A percentile compares a stretch with the other conserved stretches of the same genome.
Evolutionary conservation across 176 grass and related monocot species (phyloP).

Genomic region (Eleusine coracana): DNA sequence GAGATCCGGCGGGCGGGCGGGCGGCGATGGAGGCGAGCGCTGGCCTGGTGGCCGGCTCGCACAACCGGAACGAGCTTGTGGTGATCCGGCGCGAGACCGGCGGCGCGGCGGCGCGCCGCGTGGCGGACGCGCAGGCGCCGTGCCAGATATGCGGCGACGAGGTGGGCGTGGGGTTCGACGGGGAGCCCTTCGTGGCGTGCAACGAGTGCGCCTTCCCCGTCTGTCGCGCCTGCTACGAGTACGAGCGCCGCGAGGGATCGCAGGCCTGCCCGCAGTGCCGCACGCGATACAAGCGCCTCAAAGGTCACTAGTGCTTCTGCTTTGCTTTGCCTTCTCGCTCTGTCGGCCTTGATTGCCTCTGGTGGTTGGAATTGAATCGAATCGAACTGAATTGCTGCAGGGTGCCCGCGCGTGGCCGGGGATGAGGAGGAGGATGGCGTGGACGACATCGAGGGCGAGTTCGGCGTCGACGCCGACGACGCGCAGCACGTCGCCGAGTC

Average conservation of each 20-base stretch:
- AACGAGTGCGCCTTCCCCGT: conserved; percentile 79
- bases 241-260: conserved; percentile 62
- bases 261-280: conserved; percentile 75
- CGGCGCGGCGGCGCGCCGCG: not conserved
- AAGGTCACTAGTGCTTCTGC: not conserved
- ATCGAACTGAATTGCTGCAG: not conserved
- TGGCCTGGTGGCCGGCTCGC: conserved; percentile 70
- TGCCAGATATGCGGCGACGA: conserved; percentile 77
- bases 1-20: conserved; percentile 6
- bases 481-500: conserved; percentile 51
- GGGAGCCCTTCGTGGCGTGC: conserved; percentile 71
- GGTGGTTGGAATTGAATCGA: too few relatives aligned
- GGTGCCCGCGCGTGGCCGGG: conserved; percentile 72
- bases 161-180: conserved; percentile 50
- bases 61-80: conserved; percentile 80
- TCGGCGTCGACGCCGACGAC: conserved; percentile 48
- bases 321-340: not conserved
- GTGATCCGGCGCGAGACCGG: conserved; percentile 61
- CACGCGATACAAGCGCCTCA: conserved; percentile 63
- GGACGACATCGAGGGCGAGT: conserved; percentile 87
- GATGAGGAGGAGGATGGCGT: conserved; percentile 90
- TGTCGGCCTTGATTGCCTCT: not conserved
- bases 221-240: conserved; percentile 70
- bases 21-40: conserved; percentile 62
- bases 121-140: conserved; percentile 33